Percentiles rank a stretch among this genome's conserved stretches.
These are phyloP conservation scores for Lantana camara DNA, from an alignment of 257 asterid genomes.

Conservation along the genomic window DNA sequence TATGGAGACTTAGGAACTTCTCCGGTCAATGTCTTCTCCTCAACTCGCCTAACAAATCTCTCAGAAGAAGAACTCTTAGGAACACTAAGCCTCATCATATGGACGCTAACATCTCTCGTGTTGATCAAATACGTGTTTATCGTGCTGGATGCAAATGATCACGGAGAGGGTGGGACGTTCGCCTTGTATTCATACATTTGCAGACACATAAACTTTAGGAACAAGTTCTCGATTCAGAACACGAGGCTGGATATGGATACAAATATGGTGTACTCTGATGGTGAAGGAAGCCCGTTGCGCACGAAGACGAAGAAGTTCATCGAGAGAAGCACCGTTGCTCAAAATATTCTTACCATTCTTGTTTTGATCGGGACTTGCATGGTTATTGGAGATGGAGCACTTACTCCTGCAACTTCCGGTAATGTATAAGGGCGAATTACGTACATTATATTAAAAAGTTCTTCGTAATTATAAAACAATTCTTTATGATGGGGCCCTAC, in stretches of 20 bases:
- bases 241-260: slow-evolving; percentile 42
- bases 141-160: slow-evolving; percentile 65
- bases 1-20: slow-evolving; percentile 82
- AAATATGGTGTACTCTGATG: slow-evolving; percentile 18
- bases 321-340: slow-evolving; percentile 48
- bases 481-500: too few species aligned
- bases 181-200: slow-evolving; percentile 67
- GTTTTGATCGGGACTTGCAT: too few species aligned
- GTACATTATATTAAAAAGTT: too few species aligned
- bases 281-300: slow-evolving; percentile 39
- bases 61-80: slow-evolving; percentile 65
- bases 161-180: slow-evolving; percentile 90
- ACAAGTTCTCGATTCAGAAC: slow-evolving; percentile 42
- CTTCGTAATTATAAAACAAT: too few species aligned
- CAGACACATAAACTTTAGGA: too few species aligned
- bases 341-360: slow-evolving; percentile 45
- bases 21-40: slow-evolving; percentile 70
- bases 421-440: too few species aligned
- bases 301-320: slow-evolving; percentile 52
- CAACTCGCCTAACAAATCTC: slow-evolving; percentile 49
- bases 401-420: slow-evolving; percentile 84
- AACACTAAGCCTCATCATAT: slow-evolving; percentile 68
- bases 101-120: slow-evolving; percentile 61
- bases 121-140: too few species aligned
- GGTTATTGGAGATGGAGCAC: slow-evolving; percentile 82